Evolutionary conservation across 192 early-diverging fungal genomes (phyloP), one percentile per base, ranked within the genome.

Genomic region (Phlyctochytrium planicorne): DNA sequence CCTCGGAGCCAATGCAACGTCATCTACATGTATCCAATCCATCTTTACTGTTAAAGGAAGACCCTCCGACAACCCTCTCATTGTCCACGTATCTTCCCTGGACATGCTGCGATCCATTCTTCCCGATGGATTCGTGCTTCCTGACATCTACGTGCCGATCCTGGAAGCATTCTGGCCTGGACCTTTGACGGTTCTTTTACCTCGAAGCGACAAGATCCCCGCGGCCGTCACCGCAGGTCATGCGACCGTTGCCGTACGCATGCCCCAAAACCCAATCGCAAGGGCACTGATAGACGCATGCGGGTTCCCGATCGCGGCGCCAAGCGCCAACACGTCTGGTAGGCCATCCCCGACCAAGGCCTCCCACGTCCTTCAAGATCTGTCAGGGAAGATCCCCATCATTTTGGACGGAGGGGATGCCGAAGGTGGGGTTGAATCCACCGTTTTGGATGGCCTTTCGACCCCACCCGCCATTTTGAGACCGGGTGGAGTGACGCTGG

Each of bases 321-420:
- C 97, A 24, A 95, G 93, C n/a, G 97, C 97, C 33, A 99, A 99
- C 75, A 90, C 92, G 12, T 94, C 92, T 34, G 95, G 96, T 10
- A 87, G 92, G 33, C 97, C 97, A 1, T 95, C 93, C 4, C 97
- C 97, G 2, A 99, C 97, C 3, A 71, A 86, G 4, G 97, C 96
- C 0, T 75, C 72, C 1, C 97, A 99, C 80, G 97, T 99, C 0
- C 78, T 79, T 34, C 75, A 87, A 30, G 97, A 99, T 68, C 80
- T 99, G 0, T 63, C 77, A 20, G 84, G 84, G 4, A 88, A 89
- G 20, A 86, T 99, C 23, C 88, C 93, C 57, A 80, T 97, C 63
- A 86, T 99, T 30, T 62, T 99, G 14, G 96, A 99, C 68, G 93
- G 87, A 25, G 97, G 95, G 1, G 76, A 88, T 3, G 97, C 95